These are phyloP conservation scores for Mucor indicus DNA, from an alignment of 371 early-diverging fungal genomes.

Conservation along the genomic window DNA sequence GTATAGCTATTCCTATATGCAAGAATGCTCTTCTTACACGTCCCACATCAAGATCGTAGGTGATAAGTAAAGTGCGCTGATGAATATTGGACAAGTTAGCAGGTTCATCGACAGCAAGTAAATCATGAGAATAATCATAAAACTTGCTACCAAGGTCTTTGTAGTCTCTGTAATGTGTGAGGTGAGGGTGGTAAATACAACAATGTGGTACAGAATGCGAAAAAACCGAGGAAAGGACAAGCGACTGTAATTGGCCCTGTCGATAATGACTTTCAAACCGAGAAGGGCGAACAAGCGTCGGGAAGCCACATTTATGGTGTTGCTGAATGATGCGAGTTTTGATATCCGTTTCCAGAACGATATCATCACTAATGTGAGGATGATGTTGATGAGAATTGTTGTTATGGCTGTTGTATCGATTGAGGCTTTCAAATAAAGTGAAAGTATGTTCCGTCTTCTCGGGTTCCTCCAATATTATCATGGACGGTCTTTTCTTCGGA, in stretches of 20 bases:
- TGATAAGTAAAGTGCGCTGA: slow-evolving; percentile 26
- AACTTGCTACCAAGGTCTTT: slow-evolving; percentile 22
- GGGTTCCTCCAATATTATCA: too few relatives aligned
- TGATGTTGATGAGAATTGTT: slow-evolving; percentile 1
- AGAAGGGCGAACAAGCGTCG: slow-evolving; percentile 23
- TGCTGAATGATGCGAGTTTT: slow-evolving; percentile 22
- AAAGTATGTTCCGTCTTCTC: slow-evolving; percentile 17
- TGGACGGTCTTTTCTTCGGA: too few relatives aligned
- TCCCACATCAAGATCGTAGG: slow-evolving; percentile 34
- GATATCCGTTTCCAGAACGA: slow-evolving; percentile 15
- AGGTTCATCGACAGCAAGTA: slow-evolving; percentile 22
- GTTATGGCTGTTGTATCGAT: slow-evolving; percentile 16
- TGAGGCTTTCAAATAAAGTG: slow-evolving; percentile 27
- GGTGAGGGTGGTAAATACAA: slow-evolving; percentile 28
- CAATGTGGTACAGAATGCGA: slow-evolving; percentile 28
- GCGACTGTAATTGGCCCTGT: slow-evolving; percentile 17
- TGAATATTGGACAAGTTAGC: slow-evolving; percentile 29
- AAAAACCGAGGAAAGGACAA: slow-evolving; percentile 25
- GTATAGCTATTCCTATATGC: slow-evolving; percentile 30
- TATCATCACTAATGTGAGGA: slow-evolving; percentile 4
- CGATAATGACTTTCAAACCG: slow-evolving; percentile 23
- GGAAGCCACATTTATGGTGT: slow-evolving; percentile 33
- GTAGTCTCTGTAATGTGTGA: slow-evolving; percentile 20
- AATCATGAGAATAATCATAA: slow-evolving; percentile 25
- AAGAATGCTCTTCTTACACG: slow-evolving; percentile 27